Base-by-base conservation (phyloP, 2,329 filamentous ascomycete species). In the Fusarium sp. region DNA sequence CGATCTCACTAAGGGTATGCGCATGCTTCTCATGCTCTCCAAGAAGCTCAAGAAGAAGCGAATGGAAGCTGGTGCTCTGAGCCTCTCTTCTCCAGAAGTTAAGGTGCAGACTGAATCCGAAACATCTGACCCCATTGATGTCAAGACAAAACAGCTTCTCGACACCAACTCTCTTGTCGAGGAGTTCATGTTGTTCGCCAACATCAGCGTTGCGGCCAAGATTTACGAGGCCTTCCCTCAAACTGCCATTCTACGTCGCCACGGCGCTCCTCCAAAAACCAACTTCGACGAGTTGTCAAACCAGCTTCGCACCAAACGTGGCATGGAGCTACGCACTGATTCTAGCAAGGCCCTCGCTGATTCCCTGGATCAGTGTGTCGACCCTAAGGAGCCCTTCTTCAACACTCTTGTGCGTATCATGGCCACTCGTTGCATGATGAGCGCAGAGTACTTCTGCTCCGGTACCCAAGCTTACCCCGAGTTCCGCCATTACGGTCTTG, bases 151-250 rank as follows among this genome's bases (percentile, higher is more conserved):
- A 82, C 87, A 94, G 74, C 89, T 94, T 52, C 89, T 99, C 37
- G 94, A 96, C 76, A 99, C 96, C 54, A 99, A 98, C 83, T 97
- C 95, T 23, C 88, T 99, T 7, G 97, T 99, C 30, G 96, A 99
- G 78, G 96, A 99, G 78, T 98, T 99, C 85, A 99, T 99, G 96
- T 85, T 99, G 76, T 92, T 98, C 78, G 97, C 96, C 84, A 99
- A 99, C 82, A 94, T 93, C 76, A 95, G 91, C 72, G 97, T 99
- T 31, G 96, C 95, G 8, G 87, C 89, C 70, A 95, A 93, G 79
- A 97, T 97, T 76, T 93, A 97, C 82, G 88, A 92, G 49, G 90
- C 94, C 4, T 98, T 97, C 80, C 95, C 96, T 0, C 95, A 99
- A 80, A 98, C 94, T 0, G 96, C 96, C 49, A 90, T 99, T 73